Conservation (phyloP, 1,284 basidiomycete genomes). For the Naganishia albida region DNA sequence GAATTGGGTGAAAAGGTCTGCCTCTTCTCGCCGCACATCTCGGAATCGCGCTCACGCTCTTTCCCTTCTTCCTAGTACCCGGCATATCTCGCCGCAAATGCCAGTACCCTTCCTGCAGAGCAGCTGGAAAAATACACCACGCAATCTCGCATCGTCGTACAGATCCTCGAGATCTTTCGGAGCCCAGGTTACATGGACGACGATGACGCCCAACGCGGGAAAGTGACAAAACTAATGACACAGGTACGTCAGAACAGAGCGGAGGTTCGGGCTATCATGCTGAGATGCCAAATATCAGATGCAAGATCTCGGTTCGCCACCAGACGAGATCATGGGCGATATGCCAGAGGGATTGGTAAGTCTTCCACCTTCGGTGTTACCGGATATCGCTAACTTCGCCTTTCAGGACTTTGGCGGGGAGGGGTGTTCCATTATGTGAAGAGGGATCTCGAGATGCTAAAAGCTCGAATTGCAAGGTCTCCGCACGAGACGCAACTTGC, state of each 20-base stretch:
- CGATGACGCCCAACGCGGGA: constrained; percentile 59
- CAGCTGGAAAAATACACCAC: constrained; percentile 70
- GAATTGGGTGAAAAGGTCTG: constrained; percentile 80
- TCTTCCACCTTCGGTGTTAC: neutral
- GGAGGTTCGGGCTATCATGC: constrained; percentile 30
- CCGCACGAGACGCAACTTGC: neutral
- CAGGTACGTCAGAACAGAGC: constrained; percentile 58
- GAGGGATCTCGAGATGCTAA: too few relatives aligned
- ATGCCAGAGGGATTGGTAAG: constrained; percentile 73
- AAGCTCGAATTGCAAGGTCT: too few relatives aligned
- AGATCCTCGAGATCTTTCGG: constrained; percentile 75
- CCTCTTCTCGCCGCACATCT: neutral
- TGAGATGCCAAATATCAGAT: constrained; percentile 39
- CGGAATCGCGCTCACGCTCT: neutral
- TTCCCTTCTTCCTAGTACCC: constrained; percentile 66
- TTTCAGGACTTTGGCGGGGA: constrained; percentile 50
- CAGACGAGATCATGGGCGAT: constrained; percentile 86
- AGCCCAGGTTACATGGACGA: constrained; percentile 66
- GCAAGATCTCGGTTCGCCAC: constrained; percentile 73
- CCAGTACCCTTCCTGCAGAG: constrained; percentile 58
- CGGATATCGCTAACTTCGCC: neutral
- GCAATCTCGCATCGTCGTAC: constrained; percentile 66
- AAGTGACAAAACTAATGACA: constrained; percentile 71
- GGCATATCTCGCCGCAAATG: constrained; percentile 64
- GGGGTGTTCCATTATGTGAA: constrained; percentile 45